Base-by-base conservation (phyloP, 1,284 basidiomycete species). In the Papiliotrema terrestris region DNA sequence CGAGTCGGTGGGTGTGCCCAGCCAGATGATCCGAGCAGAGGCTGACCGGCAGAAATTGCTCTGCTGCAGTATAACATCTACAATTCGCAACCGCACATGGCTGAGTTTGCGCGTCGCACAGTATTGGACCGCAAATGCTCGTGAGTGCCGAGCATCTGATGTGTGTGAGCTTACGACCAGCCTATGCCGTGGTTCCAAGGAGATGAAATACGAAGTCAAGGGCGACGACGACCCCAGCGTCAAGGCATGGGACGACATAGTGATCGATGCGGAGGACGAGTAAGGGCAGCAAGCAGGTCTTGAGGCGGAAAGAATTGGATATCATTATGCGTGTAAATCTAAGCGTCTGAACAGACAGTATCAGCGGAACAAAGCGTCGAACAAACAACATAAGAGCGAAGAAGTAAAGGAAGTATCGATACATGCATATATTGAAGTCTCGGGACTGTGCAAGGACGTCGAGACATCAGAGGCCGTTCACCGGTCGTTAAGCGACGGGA, bases 1-100 rank as follows among this genome's bases (percentile, higher is more conserved):
- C 83, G 85, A 67, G 87, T 95, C 66, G 88, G 92, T 92, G 63
- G 61, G 83, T 72, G 3, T 1, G 20, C 35, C n/a, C 38, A 56
- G 45, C 39, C 11, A 41, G 35, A 48, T 32, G 49, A 8, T 51
- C n/a, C 5, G 37, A 9, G 13, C 17, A 43, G 22, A 19, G 13
- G 25, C 49, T 52, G 43, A 32, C 14, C 20, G 2, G 37, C 61
- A 79, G 79, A 81, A 59, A 66, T 79, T 23, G 75, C 75, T 13
- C 69, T 79, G 32, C 63, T 82, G 58, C 76, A 77, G 60, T 74
- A 78, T 62, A 81, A 81, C 56, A 75, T 81, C 19, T 66, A 77
- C 45, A 61, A 78, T 37, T 69, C 73, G 0, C 69, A 78, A 29
- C 66, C 74, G 17, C 79, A 80, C 58, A 78, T 82, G 53, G 74